Base-by-base conservation (phyloP, 371 early-diverging fungal species). In the Lichtheimia hyalospora region DNA sequence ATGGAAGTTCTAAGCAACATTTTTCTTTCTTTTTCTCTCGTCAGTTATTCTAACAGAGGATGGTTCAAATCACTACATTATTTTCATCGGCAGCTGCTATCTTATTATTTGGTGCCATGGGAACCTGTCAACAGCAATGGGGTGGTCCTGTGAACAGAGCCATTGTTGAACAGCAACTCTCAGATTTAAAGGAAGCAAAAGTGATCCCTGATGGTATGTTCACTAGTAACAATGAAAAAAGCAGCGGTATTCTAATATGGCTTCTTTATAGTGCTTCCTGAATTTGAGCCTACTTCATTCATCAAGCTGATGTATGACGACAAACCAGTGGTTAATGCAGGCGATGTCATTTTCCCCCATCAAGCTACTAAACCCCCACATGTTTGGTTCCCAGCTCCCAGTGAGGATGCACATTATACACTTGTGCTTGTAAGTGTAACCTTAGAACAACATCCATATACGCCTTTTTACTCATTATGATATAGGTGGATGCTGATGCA, bases 401-500 rank as follows among this genome's bases (percentile, higher is more conserved):
- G 49, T 4, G 24, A 41, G 5, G 58, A 71, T 21, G 60, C 60
- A 7, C 61, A 66, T 16, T 74, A 74, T 42, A 74, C 74, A 3
- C 14, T 73, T 13, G 54, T 57, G 5, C 56, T 73, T 62, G 73
- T 69, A 69, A 54, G 42, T 25, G 52, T 7, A 25, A 43, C 34
- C 13, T 50, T 8, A 42, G 7, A 41, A 2, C 20, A 16, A n/a
- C 6, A n/a, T 5, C 10, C 20, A 34, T 2, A 5, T 50, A 18
- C 1, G 27, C 12, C 27, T 5, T 2, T 5, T 13, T 25, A 18
- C 51, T 40, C 12, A 43, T 5, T 6, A 16, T 28, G 5, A 49
- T 20, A 7, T 49, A 67, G 68, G n/a, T 60, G 15, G 61, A 74
- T 62, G 62, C 68, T 18, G 74, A 74, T 53, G 57, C 71, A 1